Evolutionary conservation across 2,329 filamentous ascomycete species (phyloP).

Genomic region (Ophiostoma novo-ulmi): DNA sequence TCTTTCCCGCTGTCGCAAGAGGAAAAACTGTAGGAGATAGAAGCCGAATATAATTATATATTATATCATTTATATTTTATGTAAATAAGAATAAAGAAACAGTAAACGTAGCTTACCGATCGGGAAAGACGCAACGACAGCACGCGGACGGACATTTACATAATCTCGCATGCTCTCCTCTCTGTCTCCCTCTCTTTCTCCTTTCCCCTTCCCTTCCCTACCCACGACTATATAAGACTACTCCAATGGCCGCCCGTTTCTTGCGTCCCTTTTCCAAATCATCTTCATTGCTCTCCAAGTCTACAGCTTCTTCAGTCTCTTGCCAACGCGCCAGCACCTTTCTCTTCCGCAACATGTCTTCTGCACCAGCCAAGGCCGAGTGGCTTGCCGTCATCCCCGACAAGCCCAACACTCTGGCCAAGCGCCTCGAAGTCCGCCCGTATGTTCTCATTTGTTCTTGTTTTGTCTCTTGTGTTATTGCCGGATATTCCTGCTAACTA

Average conservation of each 20-base stretch:
- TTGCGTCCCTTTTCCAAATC: constrained; percentile 2
- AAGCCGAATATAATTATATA: not conserved
- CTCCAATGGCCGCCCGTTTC: constrained; percentile 7
- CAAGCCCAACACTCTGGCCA: constrained; percentile 53
- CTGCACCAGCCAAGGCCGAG: constrained; percentile 43
- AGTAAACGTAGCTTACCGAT: not conserved
- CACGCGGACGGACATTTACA: not conserved
- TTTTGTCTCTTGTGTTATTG: not conserved
- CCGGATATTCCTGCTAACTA: too few species aligned
- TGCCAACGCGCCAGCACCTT: constrained; percentile 4
- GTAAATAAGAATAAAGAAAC: not conserved
- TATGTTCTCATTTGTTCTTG: constrained; percentile 35
- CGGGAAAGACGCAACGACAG: not conserved
- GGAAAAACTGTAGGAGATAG: not conserved
- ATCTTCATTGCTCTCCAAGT: not conserved
- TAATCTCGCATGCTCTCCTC: not conserved
- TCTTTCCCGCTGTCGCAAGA: not conserved
- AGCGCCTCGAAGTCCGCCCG: constrained; percentile 58
- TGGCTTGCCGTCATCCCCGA: constrained; percentile 68
- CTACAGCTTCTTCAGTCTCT: not conserved
- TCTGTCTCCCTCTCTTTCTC: not conserved
- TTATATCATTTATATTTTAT: not conserved
- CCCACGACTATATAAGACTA: not conserved
- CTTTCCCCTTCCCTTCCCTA: not conserved
- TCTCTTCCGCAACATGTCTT: constrained; percentile 32